phyloP scores from a whole-genome alignment of 176 grass and related monocot genomes.

The Saccharum spontaneum region DNA sequence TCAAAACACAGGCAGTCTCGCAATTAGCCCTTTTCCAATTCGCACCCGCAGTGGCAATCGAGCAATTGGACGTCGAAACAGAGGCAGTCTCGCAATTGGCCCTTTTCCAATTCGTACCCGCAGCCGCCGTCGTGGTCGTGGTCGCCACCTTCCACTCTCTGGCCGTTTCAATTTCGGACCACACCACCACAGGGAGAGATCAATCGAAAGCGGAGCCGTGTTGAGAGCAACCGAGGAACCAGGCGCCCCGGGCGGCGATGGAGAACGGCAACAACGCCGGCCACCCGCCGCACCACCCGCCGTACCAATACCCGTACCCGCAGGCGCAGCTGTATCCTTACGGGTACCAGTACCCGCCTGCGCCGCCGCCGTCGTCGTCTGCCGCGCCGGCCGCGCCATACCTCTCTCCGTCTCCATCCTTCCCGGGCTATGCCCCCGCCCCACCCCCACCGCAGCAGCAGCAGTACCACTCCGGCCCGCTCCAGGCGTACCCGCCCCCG shows the following conservation, averaged over 20 bases:
- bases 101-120: neutral
- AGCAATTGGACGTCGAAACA: too few species aligned
- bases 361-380: constrained; percentile 19
- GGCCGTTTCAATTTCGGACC: neutral
- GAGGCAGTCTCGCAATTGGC: too few species aligned
- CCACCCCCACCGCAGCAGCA: constrained; percentile 27
- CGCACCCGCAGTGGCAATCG: neutral
- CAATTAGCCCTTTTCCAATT: neutral
- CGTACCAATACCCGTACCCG: constrained; percentile 37
- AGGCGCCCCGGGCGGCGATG: constrained; percentile 29
- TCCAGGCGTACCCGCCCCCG: constrained; percentile 47
- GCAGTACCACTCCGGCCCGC: constrained; percentile 49
- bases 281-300: constrained; percentile 23
- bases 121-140: neutral
- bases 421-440: constrained; percentile 32
- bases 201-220: neutral
- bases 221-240: neutral
- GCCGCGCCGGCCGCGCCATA: constrained; percentile 22
- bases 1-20: too few species aligned
- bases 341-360: constrained; percentile 32
- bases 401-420: constrained; percentile 46
- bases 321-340: constrained; percentile 7
- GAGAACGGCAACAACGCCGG: constrained; percentile 33
- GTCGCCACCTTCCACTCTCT: constrained; percentile 23
- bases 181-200: neutral